Base-by-base conservation (phyloP, 2,329 filamentous ascomycete genomes). In the Fusarium papillatum region DNA sequence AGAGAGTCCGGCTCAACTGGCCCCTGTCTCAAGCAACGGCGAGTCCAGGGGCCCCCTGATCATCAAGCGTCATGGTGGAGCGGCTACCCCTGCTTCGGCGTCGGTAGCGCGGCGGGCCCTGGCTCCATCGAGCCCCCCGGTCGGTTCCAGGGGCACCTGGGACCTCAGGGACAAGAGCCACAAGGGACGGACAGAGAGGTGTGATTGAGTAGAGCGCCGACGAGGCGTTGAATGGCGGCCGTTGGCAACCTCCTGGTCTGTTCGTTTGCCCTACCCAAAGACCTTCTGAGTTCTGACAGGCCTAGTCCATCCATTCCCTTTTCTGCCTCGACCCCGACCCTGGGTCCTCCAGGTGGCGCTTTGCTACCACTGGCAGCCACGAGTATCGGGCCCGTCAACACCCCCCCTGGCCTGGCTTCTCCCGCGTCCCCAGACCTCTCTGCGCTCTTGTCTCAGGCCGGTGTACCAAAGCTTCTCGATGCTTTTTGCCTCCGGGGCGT, bases 381-480 rank as follows among this genome's bases (percentile, higher is more conserved):
- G 46, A 70, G 71, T 69, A 71, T 61, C 57, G 69, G 31, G 69
- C 61, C 62, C 66, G 62, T 72, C 76, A 69, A 77, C 48, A 55
- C 48, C 43, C 74, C 74, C 53, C 69, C 72, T 36, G 34, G 34
- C 34, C 67, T 67, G 50, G 66, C 65, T 60, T 64, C 41, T 71
- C 57, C 61, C 59, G 57, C 38, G 57, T 64, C 64, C 72, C 65
- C 62, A 69, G 72, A 74, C 70, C 53, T 75, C 70, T 68, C 48
- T 70, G 64, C 61, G 68, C 68, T 65, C 70, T 65, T 73, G 77
- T 77, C 78, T 78, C 72, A 74, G 66, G 72, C 70, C 64, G 68
- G 68, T 60, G 69, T 68, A 65, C 57, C 66, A 77, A 73, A 76
- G 66, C 69, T 77, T 80, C 74, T 77, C 68, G 76, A 80, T 79